Conservation (phyloP, 352 stramenopile species). For the Globisporangium parvum region DNA sequence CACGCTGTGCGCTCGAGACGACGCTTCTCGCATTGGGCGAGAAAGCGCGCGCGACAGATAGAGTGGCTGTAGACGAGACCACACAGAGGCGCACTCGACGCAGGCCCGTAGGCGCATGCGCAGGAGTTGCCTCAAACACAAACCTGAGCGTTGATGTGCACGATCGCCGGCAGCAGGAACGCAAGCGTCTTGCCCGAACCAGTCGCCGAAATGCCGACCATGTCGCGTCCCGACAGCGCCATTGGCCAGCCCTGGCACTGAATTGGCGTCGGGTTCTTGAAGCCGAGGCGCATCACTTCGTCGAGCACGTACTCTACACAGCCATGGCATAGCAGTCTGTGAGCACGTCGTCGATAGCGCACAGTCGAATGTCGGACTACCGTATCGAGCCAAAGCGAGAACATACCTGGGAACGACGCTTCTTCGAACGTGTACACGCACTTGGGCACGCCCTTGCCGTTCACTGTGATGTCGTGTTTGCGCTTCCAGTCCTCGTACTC, state of each 20-base stretch:
- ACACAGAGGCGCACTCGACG: slow-evolving; percentile 2
- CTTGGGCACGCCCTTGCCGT: slow-evolving; percentile 96
- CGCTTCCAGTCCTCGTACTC: slow-evolving; percentile 91
- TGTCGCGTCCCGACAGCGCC: slow-evolving; percentile 96
- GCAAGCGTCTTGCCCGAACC: slow-evolving; percentile 97
- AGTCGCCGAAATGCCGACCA: slow-evolving; percentile 98
- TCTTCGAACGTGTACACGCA: slow-evolving; percentile 95
- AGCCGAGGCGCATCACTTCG: slow-evolving; percentile 96
- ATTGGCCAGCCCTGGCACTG: slow-evolving; percentile 98
- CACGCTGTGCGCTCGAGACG: background rate
- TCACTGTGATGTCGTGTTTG: slow-evolving; percentile 92
- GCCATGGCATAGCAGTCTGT: background rate
- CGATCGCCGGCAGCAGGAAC: slow-evolving; percentile 99
- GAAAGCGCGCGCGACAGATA: background rate
- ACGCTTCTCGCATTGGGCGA: background rate
- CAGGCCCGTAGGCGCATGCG: slow-evolving; percentile 6
- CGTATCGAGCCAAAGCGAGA: background rate
- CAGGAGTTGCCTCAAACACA: slow-evolving; percentile 36
- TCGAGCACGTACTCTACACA: slow-evolving; percentile 92
- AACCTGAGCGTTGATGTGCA: slow-evolving; percentile 99
- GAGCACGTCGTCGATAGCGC: background rate
- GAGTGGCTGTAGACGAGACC: background rate
- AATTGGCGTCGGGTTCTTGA: slow-evolving; percentile 92
- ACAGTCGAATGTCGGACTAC: background rate
- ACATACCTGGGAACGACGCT: slow-evolving; percentile 79